A percentile compares a stretch with the other conserved stretches of the same genome.
Conservation (phyloP, 768 basidiomycete genomes). For the Boletus rufocinnamomeus region DNA sequence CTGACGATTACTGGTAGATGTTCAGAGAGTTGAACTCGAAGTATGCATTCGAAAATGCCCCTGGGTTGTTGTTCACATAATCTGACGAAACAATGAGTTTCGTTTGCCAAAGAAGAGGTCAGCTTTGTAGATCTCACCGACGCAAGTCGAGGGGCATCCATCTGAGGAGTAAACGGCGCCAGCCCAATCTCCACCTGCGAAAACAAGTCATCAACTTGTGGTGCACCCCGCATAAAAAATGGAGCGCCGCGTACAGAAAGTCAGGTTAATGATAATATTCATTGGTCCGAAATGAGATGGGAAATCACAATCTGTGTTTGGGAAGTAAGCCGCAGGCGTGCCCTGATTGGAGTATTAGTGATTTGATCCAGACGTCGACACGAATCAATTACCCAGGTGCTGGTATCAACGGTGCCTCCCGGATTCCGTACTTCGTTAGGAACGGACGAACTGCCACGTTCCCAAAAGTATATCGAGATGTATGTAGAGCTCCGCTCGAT, state of each 20-base stretch:
- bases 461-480: slow-evolving; percentile 45
- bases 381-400: slow-evolving; percentile 26
- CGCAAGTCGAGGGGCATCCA: slow-evolving; percentile 31
- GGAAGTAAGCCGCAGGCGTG: slow-evolving; percentile 18
- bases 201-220: background rate
- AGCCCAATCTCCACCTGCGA: slow-evolving; percentile 34
- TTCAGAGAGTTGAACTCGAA: slow-evolving; percentile 28
- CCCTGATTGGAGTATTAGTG: slow-evolving; percentile 8
- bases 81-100: slow-evolving; percentile 42
- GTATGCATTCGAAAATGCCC: slow-evolving; percentile 20
- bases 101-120: background rate
- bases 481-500: slow-evolving; percentile 31
- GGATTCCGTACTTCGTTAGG: slow-evolving; percentile 36
- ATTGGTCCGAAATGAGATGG: slow-evolving; percentile 18
- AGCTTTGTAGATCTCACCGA: slow-evolving; percentile 21
- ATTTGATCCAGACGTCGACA: no score
- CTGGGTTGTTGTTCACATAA: slow-evolving; percentile 45
- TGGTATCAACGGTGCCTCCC: slow-evolving; percentile 21
- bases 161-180: slow-evolving; percentile 18
- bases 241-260: slow-evolving; percentile 20
- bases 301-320: slow-evolving; percentile 18
- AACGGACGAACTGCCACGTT: slow-evolving; percentile 37
- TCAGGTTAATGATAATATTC: slow-evolving; percentile 25
- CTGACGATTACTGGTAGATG: slow-evolving; percentile 18
- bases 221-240: background rate